Percentiles rank a stretch among this genome's conserved stretches.
phyloP scores from a whole-genome alignment of 2,329 filamentous ascomycete genomes.

The Aspergillus costaricaensis region DNA sequence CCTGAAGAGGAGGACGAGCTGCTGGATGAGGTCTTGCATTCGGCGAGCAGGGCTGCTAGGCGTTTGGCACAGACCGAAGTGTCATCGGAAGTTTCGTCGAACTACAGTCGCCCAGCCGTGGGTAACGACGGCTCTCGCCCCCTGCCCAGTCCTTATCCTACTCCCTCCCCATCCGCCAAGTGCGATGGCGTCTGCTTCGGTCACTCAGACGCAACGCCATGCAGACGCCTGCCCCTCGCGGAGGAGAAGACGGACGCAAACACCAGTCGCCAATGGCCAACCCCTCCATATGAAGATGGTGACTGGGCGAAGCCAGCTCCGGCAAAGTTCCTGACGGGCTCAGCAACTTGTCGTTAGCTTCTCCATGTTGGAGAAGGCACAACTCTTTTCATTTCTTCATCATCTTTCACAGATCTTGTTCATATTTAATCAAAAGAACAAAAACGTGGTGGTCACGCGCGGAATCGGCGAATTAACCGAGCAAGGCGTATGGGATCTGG shows the following conservation, averaged over 20 bases:
- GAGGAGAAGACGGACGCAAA: slow-evolving; percentile 57
- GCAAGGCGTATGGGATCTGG: slow-evolving; percentile 36
- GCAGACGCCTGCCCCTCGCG: slow-evolving; percentile 70
- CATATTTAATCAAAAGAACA: slow-evolving; percentile 21
- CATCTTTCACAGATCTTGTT: slow-evolving; percentile 21
- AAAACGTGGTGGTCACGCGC: slow-evolving; percentile 27
- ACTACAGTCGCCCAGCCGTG: slow-evolving; percentile 50
- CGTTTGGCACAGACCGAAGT: slow-evolving; percentile 59
- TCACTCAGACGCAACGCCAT: slow-evolving; percentile 49
- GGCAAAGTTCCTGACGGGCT: slow-evolving; percentile 74
- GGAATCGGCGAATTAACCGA: slow-evolving; percentile 27
- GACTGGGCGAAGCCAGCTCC: slow-evolving; percentile 87
- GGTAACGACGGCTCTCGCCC: slow-evolving; percentile 31
- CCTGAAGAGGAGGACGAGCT: slow-evolving; percentile 96
- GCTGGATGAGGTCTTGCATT: slow-evolving; percentile 81
- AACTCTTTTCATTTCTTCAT: slow-evolving; percentile 17
- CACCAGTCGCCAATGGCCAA: slow-evolving; percentile 78
- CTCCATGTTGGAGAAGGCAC: neutral
- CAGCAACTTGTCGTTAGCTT: slow-evolving; percentile 37
- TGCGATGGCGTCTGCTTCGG: slow-evolving; percentile 75
- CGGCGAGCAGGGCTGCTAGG: slow-evolving; percentile 73
- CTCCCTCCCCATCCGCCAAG: slow-evolving; percentile 78
- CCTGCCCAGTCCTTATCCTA: slow-evolving; percentile 61
- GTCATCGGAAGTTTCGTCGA: slow-evolving; percentile 52
- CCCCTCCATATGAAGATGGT: slow-evolving; percentile 89